Conservation (phyloP, 495 filamentous ascomycete genomes). For the Aspergillus haitiensis region DNA sequence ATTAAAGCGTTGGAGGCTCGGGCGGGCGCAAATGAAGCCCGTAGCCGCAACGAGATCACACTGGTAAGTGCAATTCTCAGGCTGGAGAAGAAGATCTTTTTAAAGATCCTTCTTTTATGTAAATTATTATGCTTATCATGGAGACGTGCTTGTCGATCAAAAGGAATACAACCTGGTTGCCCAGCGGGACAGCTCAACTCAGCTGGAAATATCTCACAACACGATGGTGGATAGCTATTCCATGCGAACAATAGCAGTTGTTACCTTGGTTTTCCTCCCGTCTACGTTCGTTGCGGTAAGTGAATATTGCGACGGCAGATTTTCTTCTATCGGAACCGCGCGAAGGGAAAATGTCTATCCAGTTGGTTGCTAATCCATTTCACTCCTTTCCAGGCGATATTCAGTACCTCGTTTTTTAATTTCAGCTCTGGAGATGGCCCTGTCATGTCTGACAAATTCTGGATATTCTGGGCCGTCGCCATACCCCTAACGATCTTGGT, state of each 20-base stretch:
- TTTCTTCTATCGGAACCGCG: too few species aligned
- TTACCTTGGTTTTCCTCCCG: not conserved
- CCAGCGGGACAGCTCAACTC: not conserved
- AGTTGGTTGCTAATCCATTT: too few species aligned
- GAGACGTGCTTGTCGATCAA: not conserved
- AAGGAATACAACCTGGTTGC: constrained; percentile 2
- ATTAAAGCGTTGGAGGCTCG: not conserved
- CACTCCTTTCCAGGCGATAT: not conserved
- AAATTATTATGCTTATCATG: too few species aligned
- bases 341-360: too few species aligned
- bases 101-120: not conserved
- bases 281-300: not conserved
- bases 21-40: not conserved
- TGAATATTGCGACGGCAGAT: not conserved
- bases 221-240: not conserved
- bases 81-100: too few species aligned
- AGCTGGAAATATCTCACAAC: not conserved
- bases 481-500: not conserved
- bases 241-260: not conserved
- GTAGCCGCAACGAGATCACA: not conserved
- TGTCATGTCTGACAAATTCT: not conserved
- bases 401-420: not conserved
- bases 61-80: not conserved
- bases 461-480: not conserved
- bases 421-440: not conserved